Base-by-base conservation (phyloP, 2,329 filamentous ascomycete genomes). In the Beauveria asiatica region DNA sequence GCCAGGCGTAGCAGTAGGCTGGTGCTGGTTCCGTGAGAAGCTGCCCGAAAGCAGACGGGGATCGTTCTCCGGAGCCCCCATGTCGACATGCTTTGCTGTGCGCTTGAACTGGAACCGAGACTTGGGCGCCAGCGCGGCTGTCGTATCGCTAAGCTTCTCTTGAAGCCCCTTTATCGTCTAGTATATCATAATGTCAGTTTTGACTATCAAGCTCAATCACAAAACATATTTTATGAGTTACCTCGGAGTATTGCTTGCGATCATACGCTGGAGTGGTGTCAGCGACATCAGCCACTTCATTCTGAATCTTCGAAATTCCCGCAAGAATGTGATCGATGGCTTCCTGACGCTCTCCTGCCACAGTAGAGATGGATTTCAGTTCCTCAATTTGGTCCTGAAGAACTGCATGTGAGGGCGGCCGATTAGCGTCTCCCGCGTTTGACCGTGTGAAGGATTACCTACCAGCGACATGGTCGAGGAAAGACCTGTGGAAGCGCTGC, bases 221-320 rank as follows among this genome's bases (percentile, higher is more conserved):
- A 27, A 33, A 19, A 27, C 7, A 16, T 25, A 10, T 4, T 39
- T 10, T 16, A 21, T 17, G 50, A 27, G 62, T 68, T 74, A 92
- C 90, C 76, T 92, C 86, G 48, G 87, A 83, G 70, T 96, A 97
- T 25, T 88, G 87, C 66, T 90, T 85, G 72, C 94, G 90, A 68
- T 97, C 94, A 70, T 97, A 95, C 8, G 91, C 85, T 3, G 94
- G 92, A 17, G 96, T 84, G 65, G 87, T 91, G 60, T 87, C 86
- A 1, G 88, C 84, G 0, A 90, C 89, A 74, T 97, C 92, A 65
- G 90, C 87, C 44, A 97, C 89, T 67, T 94, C 87, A 64, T 88
- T 88, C 1, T 91, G 92, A 17, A 97, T 80, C 61, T 85, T 83
- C 33, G 89, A 86, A 67, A 97, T 94, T 63, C 85, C 84, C 17